Evolutionary conservation across 495 filamentous ascomycete genomes (phyloP), one percentile per base, ranked within the genome.

Genomic region (Neurospora terricola): DNA sequence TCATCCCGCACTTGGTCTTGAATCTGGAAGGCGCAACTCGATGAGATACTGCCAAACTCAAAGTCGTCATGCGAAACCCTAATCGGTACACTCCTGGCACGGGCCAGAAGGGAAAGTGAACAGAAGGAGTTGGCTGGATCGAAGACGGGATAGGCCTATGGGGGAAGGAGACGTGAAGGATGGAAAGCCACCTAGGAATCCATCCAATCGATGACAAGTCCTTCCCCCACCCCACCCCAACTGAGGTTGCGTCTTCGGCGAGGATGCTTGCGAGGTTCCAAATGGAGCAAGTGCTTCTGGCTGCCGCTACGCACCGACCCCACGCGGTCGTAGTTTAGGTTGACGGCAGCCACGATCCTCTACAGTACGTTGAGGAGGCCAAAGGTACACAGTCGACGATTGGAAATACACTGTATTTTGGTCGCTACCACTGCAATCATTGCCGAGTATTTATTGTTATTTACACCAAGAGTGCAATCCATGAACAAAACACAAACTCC

Each of bases 241-340:
- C 2, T 18, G 27, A 34, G 54, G 54, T 62, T 62, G 54, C 27
- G 27, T 30, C 27, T 62, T 78, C 75, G 77, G 77, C 72, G 71
- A 42, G 23, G 34, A 71, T 71, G 30, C 37, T 27, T 73, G 76
- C 74, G 77, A 73, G 59, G 14, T 76, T 80, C 69, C 78, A 62
- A 38, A 38, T 42, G 72, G 70, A 27, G 71, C 37, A 30, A 72
- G 59, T 37, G 69, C 34, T 70, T 70, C 27, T 70, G 18, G 10
- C 16, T 39, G 18, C 69, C 69, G 34, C 23, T 21, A 18, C 11
- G 27, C 68, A 39, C 68, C 16, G 12, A 16, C 59, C 68, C 71
- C 68, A 73, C 21, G 43, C 66, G 69, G 69, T 66, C 38, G 38
- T 59, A 76, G 72, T 71, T 76, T 75, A 78, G 76, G 73, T 73